These are phyloP conservation scores for Euptelea pleiosperma DNA, from an alignment of 164 flowering plant species.

Conservation along the genomic window DNA sequence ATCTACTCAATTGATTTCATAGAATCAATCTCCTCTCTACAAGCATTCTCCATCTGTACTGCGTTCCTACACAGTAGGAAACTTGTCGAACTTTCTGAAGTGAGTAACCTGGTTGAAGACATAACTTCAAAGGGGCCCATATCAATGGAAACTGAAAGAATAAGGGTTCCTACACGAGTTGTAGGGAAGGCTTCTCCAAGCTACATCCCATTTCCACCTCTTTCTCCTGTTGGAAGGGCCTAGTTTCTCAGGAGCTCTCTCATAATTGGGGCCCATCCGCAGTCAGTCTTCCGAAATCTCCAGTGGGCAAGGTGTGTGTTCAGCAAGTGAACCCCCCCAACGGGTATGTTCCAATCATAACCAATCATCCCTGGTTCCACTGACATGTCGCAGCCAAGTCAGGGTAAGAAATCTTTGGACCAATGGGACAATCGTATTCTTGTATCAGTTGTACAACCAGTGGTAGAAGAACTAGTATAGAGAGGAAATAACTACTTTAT, in stretches of 20 bases:
- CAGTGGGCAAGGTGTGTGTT: neutral
- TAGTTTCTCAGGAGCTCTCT: conserved; percentile 22
- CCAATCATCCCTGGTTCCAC: neutral
- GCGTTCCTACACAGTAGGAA: conserved; percentile 45
- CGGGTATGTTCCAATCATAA: neutral
- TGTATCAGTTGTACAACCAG: conserved; percentile 2
- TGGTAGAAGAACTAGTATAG: neutral
- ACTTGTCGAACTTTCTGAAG: conserved; percentile 22
- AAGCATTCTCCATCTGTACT: conserved; percentile 72
- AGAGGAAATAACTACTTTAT: neutral
- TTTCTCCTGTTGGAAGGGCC: conserved; percentile 71
- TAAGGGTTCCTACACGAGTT: conserved; percentile 7
- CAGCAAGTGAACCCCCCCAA: neutral
- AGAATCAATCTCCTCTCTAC: conserved; percentile 54
- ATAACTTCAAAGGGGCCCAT: conserved; percentile 20
- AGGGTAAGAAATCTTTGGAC: neutral
- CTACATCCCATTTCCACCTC: conserved; percentile 54
- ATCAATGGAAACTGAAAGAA: conserved; percentile 10
- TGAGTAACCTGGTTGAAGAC: conserved; percentile 14
- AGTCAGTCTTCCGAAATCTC: neutral
- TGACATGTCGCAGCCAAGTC: neutral
- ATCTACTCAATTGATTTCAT: conserved; percentile 51
- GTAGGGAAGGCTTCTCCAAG: conserved; percentile 27
- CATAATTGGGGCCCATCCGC: neutral
- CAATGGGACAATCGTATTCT: neutral